phyloP scores from a whole-genome alignment of 2,329 filamentous ascomycete species.

The Stenocarpella maydis region DNA sequence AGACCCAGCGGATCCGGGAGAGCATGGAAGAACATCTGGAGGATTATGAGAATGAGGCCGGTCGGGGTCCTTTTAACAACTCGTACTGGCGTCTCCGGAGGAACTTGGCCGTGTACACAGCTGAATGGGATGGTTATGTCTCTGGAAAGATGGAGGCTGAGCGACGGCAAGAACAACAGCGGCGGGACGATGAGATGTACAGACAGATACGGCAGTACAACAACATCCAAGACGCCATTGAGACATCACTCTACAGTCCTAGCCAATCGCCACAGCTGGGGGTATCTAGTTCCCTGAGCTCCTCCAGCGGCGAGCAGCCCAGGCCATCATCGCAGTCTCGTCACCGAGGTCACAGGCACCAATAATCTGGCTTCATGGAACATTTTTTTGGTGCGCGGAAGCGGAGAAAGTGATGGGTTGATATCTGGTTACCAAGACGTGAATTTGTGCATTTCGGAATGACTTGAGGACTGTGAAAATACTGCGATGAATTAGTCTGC shows the following conservation, averaged over 20 bases:
- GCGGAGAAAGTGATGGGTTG: neutral
- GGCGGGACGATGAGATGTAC: neutral
- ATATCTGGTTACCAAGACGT: neutral
- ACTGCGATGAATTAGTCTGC: neutral
- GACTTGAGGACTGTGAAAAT: too few relatives aligned
- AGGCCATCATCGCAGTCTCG: neutral
- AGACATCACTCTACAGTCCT: neutral
- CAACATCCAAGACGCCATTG: neutral
- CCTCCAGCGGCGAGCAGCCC: neutral
- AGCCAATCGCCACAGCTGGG: neutral
- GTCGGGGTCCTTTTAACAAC: neutral
- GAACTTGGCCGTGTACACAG: neutral
- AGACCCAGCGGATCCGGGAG: neutral
- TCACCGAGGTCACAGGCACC: neutral
- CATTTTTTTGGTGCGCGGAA: neutral
- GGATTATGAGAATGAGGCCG: neutral
- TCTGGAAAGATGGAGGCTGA: neutral
- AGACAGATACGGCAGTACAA: neutral
- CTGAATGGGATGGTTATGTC: neutral
- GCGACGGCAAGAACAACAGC: neutral
- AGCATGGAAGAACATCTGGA: too few relatives aligned
- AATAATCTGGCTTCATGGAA: rapidly evolving
- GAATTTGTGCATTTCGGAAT: too few relatives aligned
- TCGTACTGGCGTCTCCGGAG: neutral
- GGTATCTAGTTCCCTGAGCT: neutral